Evolutionary conservation across 768 basidiomycete species (phyloP).

Genomic region (Rhodotorula babjevae): DNA sequence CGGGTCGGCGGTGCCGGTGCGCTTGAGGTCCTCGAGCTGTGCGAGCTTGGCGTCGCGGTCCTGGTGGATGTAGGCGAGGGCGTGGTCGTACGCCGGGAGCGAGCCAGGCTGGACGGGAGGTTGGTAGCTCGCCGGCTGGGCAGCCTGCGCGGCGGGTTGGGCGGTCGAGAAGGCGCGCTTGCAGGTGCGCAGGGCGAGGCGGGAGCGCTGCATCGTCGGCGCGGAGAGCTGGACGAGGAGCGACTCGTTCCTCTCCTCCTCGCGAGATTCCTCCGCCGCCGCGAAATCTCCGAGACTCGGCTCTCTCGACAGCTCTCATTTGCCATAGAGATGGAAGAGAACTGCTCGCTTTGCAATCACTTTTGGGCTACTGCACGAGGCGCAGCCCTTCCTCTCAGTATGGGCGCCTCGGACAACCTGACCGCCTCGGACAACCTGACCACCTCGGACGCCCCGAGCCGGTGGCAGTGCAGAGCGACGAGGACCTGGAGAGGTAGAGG

Average conservation of each 20-base stretch:
- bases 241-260: neutral
- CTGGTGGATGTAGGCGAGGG: slow-evolving; percentile 62
- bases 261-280: neutral
- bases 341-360: too few relatives aligned
- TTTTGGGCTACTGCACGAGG: too few relatives aligned
- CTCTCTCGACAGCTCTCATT: too few relatives aligned
- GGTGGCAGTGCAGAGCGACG: too few relatives aligned
- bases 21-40: slow-evolving; percentile 52
- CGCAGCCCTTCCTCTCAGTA: too few relatives aligned
- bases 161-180: slow-evolving; percentile 18
- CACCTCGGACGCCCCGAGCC: too few relatives aligned
- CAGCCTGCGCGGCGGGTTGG: neutral
- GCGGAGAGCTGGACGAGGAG: neutral
- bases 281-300: too few relatives aligned
- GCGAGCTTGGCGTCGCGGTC: slow-evolving; percentile 58
- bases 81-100: slow-evolving; percentile 66
- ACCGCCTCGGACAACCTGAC: too few relatives aligned
- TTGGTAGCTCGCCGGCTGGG: slow-evolving; percentile 5
- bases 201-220: slow-evolving; percentile 19
- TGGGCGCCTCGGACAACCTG: too few relatives aligned
- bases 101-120: slow-evolving; percentile 19
- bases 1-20: slow-evolving; percentile 43
- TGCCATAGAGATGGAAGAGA: too few relatives aligned
- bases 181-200: slow-evolving; percentile 7
- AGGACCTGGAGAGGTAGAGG: too few relatives aligned